Evolutionary conservation across 495 filamentous ascomycete genomes (phyloP).

Genomic region (Parathielavia hyrcaniae): DNA sequence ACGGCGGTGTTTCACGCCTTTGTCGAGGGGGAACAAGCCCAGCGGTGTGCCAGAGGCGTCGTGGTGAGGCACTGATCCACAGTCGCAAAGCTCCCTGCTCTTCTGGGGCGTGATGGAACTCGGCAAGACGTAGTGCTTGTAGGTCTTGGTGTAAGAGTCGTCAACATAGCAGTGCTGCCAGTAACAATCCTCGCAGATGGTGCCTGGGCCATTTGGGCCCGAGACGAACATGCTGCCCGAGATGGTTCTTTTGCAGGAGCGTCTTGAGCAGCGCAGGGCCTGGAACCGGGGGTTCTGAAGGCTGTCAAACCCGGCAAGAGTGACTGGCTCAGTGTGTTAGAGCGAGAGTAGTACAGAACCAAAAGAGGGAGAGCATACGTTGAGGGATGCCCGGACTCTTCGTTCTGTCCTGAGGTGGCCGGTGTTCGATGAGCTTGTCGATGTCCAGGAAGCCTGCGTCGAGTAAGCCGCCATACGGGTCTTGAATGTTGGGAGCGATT

Average conservation of each 20-base stretch:
- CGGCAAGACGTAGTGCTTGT: slow-evolving; percentile 29
- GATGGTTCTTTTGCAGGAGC: slow-evolving; percentile 24
- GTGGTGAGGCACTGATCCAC: slow-evolving; percentile 18
- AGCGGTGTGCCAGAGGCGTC: slow-evolving; percentile 14
- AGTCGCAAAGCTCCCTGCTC: slow-evolving; percentile 28
- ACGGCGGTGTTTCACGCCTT: slow-evolving; percentile 1
- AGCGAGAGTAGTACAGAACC: too few relatives aligned
- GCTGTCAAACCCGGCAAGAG: slow-evolving; percentile 13
- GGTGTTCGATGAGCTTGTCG: slow-evolving; percentile 36
- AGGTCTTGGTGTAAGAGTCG: slow-evolving; percentile 22
- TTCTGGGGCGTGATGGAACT: slow-evolving; percentile 16
- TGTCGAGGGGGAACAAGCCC: slow-evolving; percentile 25
- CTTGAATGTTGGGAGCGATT: too few relatives aligned
- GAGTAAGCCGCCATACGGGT: too few relatives aligned
- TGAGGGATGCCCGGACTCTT: slow-evolving; percentile 28
- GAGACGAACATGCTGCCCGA: slow-evolving; percentile 31
- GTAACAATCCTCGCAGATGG: slow-evolving; percentile 28
- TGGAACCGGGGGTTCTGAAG: slow-evolving; percentile 20
- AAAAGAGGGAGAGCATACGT: slow-evolving; percentile 1
- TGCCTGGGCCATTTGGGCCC: not conserved
- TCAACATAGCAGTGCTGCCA: not conserved
- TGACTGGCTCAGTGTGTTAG: slow-evolving; percentile 1
- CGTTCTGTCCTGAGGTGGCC: slow-evolving; percentile 22
- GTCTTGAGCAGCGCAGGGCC: slow-evolving; percentile 19
- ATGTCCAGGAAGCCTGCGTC: slow-evolving; percentile 33